Base-by-base conservation (phyloP, 306 rosid species). In the Leucaena leucocephala region DNA sequence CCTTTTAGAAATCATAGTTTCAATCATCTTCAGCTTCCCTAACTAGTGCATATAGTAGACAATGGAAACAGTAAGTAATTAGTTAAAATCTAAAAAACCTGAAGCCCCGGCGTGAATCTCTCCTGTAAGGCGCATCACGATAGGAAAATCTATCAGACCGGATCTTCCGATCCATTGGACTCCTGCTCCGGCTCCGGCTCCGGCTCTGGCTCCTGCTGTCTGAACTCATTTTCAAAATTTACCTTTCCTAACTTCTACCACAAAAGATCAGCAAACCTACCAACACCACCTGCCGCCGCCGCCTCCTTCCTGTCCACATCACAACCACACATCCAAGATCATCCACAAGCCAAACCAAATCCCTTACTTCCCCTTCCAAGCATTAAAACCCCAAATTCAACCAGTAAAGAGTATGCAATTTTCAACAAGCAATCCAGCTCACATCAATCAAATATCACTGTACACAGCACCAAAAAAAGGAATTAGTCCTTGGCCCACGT, bases 221-320 rank as follows among this genome's bases (percentile, higher is more conserved):
- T 48, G 94, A 93, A 89, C 99, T 90, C 98, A 93, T 91, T 88
- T 76, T 89, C 87, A 86, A 86, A 59, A 50, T 73, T 75, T 50
- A 70, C 68, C 82, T 91, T 83, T 64, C 85, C 77, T 50, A 91
- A 82, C 84, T 82, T 89, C 90, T 78, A 93, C 85, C 76, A 85
- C 92, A 85, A 89, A 80, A 82, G 96, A 86, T 84, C 87, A 72
- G 94, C 84, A 86, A 82, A 77, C 85, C 77, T 86, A 83, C 85
- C 90, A 92, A 87, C 93, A 87, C 84, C 81, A 84, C 88, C 85
- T 86, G 89, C 85, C 73, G 84, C 90, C 70, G 92, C 79, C 87
- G 89, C 88, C 97, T 88, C 86, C n/a, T n/a, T n/a, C 99, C 99
- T 93, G 99, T 91, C 98, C 99, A 96, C 89, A 96, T 89, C 82